Evolutionary conservation across 1,284 basidiomycete genomes (phyloP).

Genomic region (Cryptococcus neoformans): DNA sequence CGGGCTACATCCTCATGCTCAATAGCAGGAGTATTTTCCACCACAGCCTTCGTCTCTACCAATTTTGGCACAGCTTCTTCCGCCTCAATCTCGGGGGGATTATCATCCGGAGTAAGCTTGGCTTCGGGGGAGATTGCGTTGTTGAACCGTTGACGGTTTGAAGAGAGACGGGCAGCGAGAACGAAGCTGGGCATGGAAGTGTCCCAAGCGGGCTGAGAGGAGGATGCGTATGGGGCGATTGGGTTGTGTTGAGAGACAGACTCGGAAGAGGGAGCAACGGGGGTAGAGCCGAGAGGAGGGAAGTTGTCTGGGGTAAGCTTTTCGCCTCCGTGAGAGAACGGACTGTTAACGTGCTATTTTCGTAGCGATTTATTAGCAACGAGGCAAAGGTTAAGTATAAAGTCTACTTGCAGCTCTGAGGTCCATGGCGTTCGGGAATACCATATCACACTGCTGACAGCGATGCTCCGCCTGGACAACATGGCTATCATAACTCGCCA

Average conservation of each 20-base stretch:
- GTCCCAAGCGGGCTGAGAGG: slow-evolving; percentile 1
- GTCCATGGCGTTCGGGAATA: slow-evolving; percentile 1
- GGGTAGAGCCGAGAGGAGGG: slow-evolving; percentile 4
- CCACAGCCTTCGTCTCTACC: background rate
- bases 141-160: background rate
- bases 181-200: slow-evolving; percentile 1
- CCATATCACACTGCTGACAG: slow-evolving; percentile 8
- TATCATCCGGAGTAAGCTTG: background rate
- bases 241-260: background rate
- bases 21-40: background rate
- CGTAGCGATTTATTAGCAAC: too few species aligned
- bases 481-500: slow-evolving; percentile 6
- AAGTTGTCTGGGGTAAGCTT: slow-evolving; percentile 4
- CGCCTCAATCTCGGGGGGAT: background rate
- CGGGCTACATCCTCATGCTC: background rate
- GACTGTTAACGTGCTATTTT: slow-evolving; percentile 2
- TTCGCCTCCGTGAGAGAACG: slow-evolving; percentile 5
- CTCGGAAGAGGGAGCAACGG: background rate
- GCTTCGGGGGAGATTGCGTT: background rate
- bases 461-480: slow-evolving; percentile 2
- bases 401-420: slow-evolving; percentile 2
- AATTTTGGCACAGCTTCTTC: background rate
- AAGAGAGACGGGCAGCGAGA: background rate
- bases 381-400: background rate
- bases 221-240: background rate